phyloP scores from a whole-genome alignment of 495 filamentous ascomycete genomes.

The Cercophora scortea region DNA sequence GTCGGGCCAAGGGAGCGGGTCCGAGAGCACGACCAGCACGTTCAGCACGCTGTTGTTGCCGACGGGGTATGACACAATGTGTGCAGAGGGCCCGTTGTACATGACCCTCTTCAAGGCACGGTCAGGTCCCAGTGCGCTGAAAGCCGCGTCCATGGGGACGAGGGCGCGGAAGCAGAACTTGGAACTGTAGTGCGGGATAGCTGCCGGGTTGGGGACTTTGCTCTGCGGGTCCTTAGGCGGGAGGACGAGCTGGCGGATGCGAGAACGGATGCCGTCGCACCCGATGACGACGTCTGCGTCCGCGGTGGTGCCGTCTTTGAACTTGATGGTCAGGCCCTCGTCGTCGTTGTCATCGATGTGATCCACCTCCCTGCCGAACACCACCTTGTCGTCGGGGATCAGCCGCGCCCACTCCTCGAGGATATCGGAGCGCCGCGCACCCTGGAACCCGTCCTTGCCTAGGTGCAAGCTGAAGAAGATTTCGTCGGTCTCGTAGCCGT shows the following conservation, averaged over 20 bases:
- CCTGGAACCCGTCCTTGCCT: slow-evolving; percentile 34
- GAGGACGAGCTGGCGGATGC: slow-evolving; percentile 28
- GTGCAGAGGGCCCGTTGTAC: slow-evolving; percentile 33
- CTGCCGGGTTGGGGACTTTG: slow-evolving; percentile 7
- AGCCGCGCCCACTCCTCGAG: slow-evolving; percentile 33
- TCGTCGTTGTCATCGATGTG: slow-evolving; percentile 5
- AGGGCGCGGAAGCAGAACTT: slow-evolving; percentile 39
- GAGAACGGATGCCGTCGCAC: slow-evolving; percentile 38
- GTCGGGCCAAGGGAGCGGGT: slow-evolving; percentile 26
- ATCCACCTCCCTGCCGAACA: slow-evolving; percentile 27
- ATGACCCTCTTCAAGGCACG: slow-evolving; percentile 27
- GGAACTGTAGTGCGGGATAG: slow-evolving; percentile 24
- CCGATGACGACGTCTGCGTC: slow-evolving; percentile 33
- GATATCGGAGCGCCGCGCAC: slow-evolving; percentile 31
- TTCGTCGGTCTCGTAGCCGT: slow-evolving; percentile 24
- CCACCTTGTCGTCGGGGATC: slow-evolving; percentile 13
- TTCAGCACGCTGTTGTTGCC: slow-evolving; percentile 29
- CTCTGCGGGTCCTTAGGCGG: slow-evolving; percentile 12
- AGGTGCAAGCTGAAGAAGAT: slow-evolving; percentile 26
- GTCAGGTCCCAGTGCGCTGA: slow-evolving; percentile 17
- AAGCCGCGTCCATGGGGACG: slow-evolving; percentile 28
- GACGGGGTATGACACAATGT: slow-evolving; percentile 34
- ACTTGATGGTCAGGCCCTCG: slow-evolving; percentile 15
- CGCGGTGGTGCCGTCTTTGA: slow-evolving; percentile 26
- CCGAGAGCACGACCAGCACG: slow-evolving; percentile 30